Base-by-base conservation (phyloP, 805 yeast genomes). In the Tetrapisispora taiwanensis region DNA sequence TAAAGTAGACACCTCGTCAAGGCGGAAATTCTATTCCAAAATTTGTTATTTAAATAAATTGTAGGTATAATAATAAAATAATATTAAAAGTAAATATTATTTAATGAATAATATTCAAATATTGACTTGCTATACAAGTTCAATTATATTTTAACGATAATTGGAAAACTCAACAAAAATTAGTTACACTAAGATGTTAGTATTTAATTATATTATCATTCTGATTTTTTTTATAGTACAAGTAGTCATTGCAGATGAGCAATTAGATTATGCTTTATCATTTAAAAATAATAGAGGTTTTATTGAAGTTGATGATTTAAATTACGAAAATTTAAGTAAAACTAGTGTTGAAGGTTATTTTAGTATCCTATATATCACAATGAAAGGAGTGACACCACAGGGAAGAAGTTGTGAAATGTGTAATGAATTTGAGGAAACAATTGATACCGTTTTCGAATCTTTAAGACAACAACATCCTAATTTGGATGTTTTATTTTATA, bases 351-450 rank as follows among this genome's bases (percentile, higher is more conserved):
- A 78, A 41, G 78, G 74, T 39, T 74, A 78, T 58, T 75, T 60
- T 51, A 60, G 77, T 7, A 60, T 81, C 2, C 44, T 78, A 0
- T 59, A 73, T n/a, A 63, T 79, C 34, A 79, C 87, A 0, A 71
- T 84, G 3, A 54, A 71, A 0, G 64, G 62, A 5, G 50, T 50
- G 6, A 54, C 65, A 19, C 69, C 71, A 44, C 66, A 63, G 0
- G 81, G 87, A 51, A 30, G 43, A 19, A 48, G 36, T 18, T 62
- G 66, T 45, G 61, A 47, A 0, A 51, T 68, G 26, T 82, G 90
- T 54, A 47, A 43, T 17, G 65, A 60, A 7, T 65, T 81, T 45
- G 67, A 68, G 30, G 64, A 67, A 0, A 63, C 71, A 2, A 62
- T 70, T 32, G 55, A 66, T 7, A 56, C 55, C 22, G 77, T 77